Evolutionary conservation across 345 rosid species (phyloP).

Genomic region (Ceriops zippeliana): DNA sequence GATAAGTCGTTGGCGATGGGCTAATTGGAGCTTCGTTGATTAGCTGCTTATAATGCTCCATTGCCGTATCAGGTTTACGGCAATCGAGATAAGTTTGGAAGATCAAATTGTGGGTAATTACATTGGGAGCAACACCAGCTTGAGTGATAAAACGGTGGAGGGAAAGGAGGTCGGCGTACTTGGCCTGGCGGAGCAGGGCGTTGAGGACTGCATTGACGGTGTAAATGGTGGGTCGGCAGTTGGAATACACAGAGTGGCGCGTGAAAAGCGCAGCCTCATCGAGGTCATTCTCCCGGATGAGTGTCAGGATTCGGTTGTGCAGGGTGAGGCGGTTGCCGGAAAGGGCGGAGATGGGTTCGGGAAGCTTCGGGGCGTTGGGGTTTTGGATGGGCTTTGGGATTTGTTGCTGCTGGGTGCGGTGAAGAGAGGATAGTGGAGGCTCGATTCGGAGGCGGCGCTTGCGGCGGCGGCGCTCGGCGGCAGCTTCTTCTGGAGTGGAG

Average conservation of each 20-base stretch:
- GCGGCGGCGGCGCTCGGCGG: conserved; percentile 86
- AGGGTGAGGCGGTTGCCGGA: conserved; percentile 77
- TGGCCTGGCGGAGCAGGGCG: conserved; percentile 80
- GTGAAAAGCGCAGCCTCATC: conserved; percentile 89
- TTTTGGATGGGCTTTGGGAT: conserved; percentile 63
- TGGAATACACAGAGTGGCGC: conserved; percentile 88
- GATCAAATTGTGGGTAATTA: conserved; percentile 67
- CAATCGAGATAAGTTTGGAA: conserved; percentile 84
- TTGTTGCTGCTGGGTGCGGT: conserved; percentile 47
- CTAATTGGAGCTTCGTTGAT: conserved; percentile 59
- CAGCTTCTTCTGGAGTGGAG: conserved; percentile 81
- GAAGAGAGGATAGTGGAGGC: conserved; percentile 65
- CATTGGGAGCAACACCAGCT: conserved; percentile 76
- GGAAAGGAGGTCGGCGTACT: conserved; percentile 64
- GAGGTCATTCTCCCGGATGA: conserved; percentile 71
- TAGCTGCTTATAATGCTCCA: conserved; percentile 75
- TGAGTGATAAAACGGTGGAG: conserved; percentile 75
- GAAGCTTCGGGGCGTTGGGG: conserved; percentile 79
- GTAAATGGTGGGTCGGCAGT: conserved; percentile 83
- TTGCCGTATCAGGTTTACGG: conserved; percentile 67
- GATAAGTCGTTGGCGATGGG: conserved; percentile 70
- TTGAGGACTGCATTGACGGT: conserved; percentile 80
- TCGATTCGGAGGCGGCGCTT: conserved; percentile 83
- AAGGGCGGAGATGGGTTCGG: conserved; percentile 70
- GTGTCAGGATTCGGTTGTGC: conserved; percentile 67